A percentile compares a stretch with the other conserved stretches of the same genome.
These are phyloP conservation scores for Emmonsia crescens DNA, from an alignment of 2,329 filamentous ascomycete species.

Conservation along the genomic window DNA sequence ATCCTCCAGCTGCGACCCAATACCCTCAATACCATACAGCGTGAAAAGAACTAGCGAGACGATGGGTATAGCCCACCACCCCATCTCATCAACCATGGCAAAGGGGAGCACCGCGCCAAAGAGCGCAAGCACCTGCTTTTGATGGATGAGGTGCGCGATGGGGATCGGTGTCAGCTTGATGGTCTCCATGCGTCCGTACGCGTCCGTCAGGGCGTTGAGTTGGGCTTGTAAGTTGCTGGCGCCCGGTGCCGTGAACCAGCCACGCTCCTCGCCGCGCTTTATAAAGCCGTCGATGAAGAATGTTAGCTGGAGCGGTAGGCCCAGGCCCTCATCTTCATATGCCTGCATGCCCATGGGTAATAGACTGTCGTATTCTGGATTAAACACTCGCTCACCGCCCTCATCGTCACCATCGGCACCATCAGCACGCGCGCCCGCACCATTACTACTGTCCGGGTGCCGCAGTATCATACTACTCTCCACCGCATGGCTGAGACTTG, in stretches of 20 bases:
- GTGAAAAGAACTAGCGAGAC: slow-evolving; percentile 52
- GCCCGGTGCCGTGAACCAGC: slow-evolving; percentile 51
- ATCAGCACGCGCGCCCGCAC: background rate
- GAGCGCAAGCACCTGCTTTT: slow-evolving; percentile 52
- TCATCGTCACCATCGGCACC: slow-evolving; percentile 10
- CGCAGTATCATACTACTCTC: background rate
- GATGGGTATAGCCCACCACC: slow-evolving; percentile 51
- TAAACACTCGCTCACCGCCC: slow-evolving; percentile 21
- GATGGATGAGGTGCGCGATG: slow-evolving; percentile 55
- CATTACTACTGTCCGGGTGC: background rate
- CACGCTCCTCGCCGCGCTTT: slow-evolving; percentile 43
- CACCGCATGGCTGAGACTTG: background rate
- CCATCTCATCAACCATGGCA: slow-evolving; percentile 52
- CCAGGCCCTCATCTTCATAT: slow-evolving; percentile 49
- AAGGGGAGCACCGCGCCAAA: slow-evolving; percentile 53
- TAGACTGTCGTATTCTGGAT: slow-evolving; percentile 42
- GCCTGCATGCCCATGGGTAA: slow-evolving; percentile 41
- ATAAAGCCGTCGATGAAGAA: slow-evolving; percentile 52
- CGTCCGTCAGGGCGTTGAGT: slow-evolving; percentile 45
- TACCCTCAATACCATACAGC: slow-evolving; percentile 53
- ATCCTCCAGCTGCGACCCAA: slow-evolving; percentile 53
- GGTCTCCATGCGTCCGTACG: slow-evolving; percentile 54
- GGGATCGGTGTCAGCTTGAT: slow-evolving; percentile 55
- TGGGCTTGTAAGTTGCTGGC: slow-evolving; percentile 49
- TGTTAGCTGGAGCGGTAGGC: slow-evolving; percentile 49